Base-by-base conservation (phyloP, 805 yeast genomes). In the Pichia californica region DNA sequence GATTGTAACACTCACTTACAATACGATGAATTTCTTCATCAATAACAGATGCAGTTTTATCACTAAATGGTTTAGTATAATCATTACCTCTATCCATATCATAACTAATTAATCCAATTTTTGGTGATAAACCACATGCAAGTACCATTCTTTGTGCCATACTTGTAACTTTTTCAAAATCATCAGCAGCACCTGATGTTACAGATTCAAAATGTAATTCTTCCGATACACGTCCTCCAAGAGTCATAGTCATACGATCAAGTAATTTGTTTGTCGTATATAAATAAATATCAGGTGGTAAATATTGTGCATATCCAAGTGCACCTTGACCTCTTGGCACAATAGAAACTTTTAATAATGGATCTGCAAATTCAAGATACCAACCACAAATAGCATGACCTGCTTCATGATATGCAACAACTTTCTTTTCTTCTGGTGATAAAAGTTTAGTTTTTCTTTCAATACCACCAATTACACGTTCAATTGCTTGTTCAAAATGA, bases 321-420 rank as follows among this genome's bases (percentile, higher is more conserved):
- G 96, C 95, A 40, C 95, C 96, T 63, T 84, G 86, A 19, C 96
- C 96, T 63, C 95, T 79, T 45, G 97, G 97, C 49, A 88, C 86
- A 53, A 88, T 88, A 18, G 95, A 83, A n/a, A 88, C 96, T 64
- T 88, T 88, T 46, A 89, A 75, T 47, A 88, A 68, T 7, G 97
- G 97, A 61, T 88, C 95, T 10, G 97, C 96, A 66, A 68, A 79
- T 65, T 80, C 76, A 58, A 88, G 71, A 59, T 70, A 87, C 97
- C 96, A 89, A 19, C 96, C 97, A 65, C 96, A 85, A 38, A 88
- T 83, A 4, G 97, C 97, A 62, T 88, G 97, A 0, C 97, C 97
- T 2, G 97, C 97, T 66, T 88, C 97, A 63, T 88, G 97, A 60
- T 85, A 88, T 0, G 96, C 96, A 39, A 88, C 96, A 27, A 85